Conservation (phyloP, 106 monocot genomes). For the Alisma plantagoaquatica region DNA sequence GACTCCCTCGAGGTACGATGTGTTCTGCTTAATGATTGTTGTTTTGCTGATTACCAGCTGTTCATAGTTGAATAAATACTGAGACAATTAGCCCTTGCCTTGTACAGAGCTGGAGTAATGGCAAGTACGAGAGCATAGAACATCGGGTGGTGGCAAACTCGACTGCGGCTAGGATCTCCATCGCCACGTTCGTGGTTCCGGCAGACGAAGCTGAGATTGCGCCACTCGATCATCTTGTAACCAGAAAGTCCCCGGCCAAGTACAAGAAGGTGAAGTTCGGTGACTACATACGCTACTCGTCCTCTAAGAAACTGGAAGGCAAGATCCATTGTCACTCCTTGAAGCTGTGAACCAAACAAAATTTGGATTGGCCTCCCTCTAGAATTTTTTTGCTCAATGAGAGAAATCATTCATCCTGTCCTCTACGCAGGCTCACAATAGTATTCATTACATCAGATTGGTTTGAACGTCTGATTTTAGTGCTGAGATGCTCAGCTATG, state of each 20-base stretch:
- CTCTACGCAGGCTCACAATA: too few relatives aligned
- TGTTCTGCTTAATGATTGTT: too few relatives aligned
- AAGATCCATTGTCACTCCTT: slow-evolving; percentile 4
- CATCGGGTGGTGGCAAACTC: slow-evolving; percentile 17
- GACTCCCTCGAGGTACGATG: slow-evolving; percentile 22
- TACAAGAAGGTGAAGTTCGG: slow-evolving; percentile 14
- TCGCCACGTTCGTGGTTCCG: slow-evolving; percentile 14
- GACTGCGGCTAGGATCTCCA: slow-evolving; percentile 18
- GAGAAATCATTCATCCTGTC: too few relatives aligned
- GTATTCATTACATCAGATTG: too few relatives aligned
- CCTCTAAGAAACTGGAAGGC: slow-evolving; percentile 14
- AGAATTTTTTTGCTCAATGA: too few relatives aligned
- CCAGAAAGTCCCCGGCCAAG: slow-evolving; percentile 1
- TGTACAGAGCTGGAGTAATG: slow-evolving; percentile 25
- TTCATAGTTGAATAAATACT: not conserved
- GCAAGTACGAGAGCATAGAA: slow-evolving; percentile 25
- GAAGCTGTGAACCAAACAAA: not conserved
- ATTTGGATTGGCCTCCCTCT: too few relatives aligned
- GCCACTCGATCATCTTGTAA: slow-evolving; percentile 14
- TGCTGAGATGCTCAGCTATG: too few relatives aligned
- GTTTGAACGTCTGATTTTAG: too few relatives aligned
- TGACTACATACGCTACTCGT: slow-evolving; percentile 9
- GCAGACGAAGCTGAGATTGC: slow-evolving; percentile 14
- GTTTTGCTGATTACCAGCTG: not conserved
- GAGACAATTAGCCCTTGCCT: not conserved